Conservation (phyloP, 2,329 filamentous ascomycete genomes). For the Fusarium scirpi region DNA sequence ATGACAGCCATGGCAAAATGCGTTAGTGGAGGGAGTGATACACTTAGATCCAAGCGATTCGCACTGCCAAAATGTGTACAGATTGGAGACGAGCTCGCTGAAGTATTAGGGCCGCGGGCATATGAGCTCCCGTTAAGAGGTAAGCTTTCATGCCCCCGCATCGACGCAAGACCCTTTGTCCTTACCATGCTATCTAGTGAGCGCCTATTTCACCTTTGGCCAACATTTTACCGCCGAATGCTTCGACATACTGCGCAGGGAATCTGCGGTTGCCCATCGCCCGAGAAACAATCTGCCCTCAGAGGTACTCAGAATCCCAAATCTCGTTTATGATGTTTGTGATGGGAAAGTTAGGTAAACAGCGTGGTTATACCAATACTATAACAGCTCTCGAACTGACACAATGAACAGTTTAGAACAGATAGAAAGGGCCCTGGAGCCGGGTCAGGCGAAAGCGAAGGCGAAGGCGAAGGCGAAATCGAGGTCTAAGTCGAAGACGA, state of each 20-base stretch:
- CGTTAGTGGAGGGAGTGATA: slow-evolving; percentile 44
- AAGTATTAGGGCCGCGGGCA: slow-evolving; percentile 41
- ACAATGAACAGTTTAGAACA: slow-evolving; percentile 35
- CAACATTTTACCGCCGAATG: slow-evolving; percentile 46
- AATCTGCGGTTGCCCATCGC: slow-evolving; percentile 40
- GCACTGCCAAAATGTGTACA: slow-evolving; percentile 46
- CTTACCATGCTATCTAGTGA: slow-evolving; percentile 34
- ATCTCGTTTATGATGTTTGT: slow-evolving; percentile 42
- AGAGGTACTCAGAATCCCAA: slow-evolving; percentile 41
- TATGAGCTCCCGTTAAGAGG: slow-evolving; percentile 47
- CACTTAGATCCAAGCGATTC: slow-evolving; percentile 45
- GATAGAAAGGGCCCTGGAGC: slow-evolving; percentile 42
- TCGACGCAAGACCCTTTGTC: slow-evolving; percentile 26
- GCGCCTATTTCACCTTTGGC: slow-evolving; percentile 46
- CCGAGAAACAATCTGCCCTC: slow-evolving; percentile 40
- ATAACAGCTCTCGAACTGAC: slow-evolving; percentile 18
- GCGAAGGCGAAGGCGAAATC: slow-evolving; percentile 31
- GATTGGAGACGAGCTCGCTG: slow-evolving; percentile 44
- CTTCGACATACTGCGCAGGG: slow-evolving; percentile 43
- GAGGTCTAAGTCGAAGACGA: slow-evolving; percentile 22
- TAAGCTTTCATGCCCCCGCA: slow-evolving; percentile 25
- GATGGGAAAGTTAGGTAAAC: slow-evolving; percentile 44
- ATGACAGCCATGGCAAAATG: slow-evolving; percentile 44
- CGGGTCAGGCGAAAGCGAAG: slow-evolving; percentile 35
- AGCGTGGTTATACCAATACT: background rate